phyloP scores from a whole-genome alignment of 345 rosid species.

The Jatropha curcas region DNA sequence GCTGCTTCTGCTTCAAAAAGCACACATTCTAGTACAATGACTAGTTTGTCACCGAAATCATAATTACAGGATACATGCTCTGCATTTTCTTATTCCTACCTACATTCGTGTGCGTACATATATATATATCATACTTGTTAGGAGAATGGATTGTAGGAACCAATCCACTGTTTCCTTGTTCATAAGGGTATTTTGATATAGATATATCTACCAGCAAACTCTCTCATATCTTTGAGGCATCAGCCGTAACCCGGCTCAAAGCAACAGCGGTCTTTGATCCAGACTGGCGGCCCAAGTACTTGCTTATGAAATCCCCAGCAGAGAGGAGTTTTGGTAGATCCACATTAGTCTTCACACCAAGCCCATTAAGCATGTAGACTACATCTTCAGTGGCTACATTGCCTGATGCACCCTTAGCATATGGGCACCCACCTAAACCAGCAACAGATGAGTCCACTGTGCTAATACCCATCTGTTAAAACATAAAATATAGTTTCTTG shows the following conservation, averaged over 20 bases:
- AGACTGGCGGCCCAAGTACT: slow-evolving; percentile 54
- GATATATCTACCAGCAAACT: not conserved
- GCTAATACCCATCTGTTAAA: slow-evolving; percentile 68
- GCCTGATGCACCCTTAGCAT: slow-evolving; percentile 79
- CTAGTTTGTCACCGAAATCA: not conserved
- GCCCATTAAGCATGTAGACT: slow-evolving; percentile 74
- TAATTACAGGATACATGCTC: not conserved
- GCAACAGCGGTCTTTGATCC: slow-evolving; percentile 65
- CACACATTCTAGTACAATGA: not conserved
- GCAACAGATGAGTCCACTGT: slow-evolving; percentile 63
- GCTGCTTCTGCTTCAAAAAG: not conserved
- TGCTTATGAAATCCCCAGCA: slow-evolving; percentile 68
- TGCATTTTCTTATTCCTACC: slow-evolving; percentile 1
- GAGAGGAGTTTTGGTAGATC: slow-evolving; percentile 56
- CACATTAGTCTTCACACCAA: slow-evolving; percentile 63
- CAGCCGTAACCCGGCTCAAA: slow-evolving; percentile 44
- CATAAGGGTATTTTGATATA: not conserved
- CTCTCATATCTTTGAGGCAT: slow-evolving; percentile 73
- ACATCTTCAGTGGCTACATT: slow-evolving; percentile 79
- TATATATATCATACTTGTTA: not conserved
- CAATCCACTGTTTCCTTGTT: not conserved
- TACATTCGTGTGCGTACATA: not conserved
- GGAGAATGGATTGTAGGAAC: not conserved
- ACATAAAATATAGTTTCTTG: not conserved
- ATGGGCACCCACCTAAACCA: slow-evolving; percentile 81